Evolutionary conservation across 2,329 filamentous ascomycete genomes (phyloP).

Genomic region (Septoria petroselini): DNA sequence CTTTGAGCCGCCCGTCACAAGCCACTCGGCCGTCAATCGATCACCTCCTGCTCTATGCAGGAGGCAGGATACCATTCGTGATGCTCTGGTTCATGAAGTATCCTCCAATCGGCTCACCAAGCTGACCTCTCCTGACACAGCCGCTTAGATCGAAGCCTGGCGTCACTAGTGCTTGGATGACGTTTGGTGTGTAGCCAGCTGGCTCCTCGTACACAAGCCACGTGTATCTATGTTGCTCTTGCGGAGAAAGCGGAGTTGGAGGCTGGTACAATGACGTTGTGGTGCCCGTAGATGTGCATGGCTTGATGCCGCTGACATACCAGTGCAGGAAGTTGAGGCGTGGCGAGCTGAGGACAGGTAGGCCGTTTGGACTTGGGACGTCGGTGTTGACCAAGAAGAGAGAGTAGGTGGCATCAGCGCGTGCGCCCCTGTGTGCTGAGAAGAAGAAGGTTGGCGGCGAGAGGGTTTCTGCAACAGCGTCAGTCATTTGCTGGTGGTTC

Average conservation of each 20-base stretch:
- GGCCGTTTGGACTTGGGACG: conserved; percentile 17
- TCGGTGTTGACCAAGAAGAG: conserved; percentile 21
- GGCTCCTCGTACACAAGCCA: conserved; percentile 17
- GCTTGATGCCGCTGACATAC: conserved; percentile 17
- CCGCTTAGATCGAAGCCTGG: conserved; percentile 18
- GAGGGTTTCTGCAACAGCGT: conserved; percentile 8
- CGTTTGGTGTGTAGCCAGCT: conserved; percentile 11
- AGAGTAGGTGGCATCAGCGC: conserved; percentile 7
- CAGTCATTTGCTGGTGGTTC: background rate
- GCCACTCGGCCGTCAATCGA: no score
- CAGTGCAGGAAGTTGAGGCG: conserved; percentile 19
- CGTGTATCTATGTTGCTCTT: conserved; percentile 17
- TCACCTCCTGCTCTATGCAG: no score
- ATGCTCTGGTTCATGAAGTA: conserved; percentile 11
- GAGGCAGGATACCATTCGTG: conserved; percentile 1
- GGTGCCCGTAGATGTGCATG: background rate
- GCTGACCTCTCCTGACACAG: conserved; percentile 3
- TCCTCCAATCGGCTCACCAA: conserved; percentile 9
- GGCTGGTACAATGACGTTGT: conserved; percentile 15
- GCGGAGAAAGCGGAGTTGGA: conserved; percentile 7
- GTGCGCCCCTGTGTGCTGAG: conserved; percentile 4
- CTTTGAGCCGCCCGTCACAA: no score
- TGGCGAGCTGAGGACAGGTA: conserved; percentile 11
- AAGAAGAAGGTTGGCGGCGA: conserved; percentile 10
- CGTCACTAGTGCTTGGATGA: conserved; percentile 8